Base-by-base conservation (phyloP, 208 protist genomes). In the Trypanosoma theileri region DNA sequence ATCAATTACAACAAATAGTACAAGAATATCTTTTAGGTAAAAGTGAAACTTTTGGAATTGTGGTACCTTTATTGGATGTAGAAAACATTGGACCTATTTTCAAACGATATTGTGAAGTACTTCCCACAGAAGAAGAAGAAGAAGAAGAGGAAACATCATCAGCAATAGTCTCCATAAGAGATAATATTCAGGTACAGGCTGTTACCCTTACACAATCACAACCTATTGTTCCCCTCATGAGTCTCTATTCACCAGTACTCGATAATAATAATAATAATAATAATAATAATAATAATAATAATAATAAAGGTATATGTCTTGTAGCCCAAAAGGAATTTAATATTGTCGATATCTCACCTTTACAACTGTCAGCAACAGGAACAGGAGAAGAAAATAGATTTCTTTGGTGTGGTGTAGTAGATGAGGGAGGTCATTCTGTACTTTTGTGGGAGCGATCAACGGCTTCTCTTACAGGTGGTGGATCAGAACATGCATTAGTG, bases 361-460 rank as follows among this genome's bases (percentile, higher is more conserved):
- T 76, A 45, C 46, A 68, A 9, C 44, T 73, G 28, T 48, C 57
- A 22, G 16, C 28, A 11, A 19, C 22, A 21, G 45, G 24, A 12
- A 64, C 58, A 11, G n/a, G n/a, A n/a, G n/a, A n/a, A n/a, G n/a
- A n/a, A n/a, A n/a, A n/a, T n/a, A 46, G 59, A 10, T 35, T 63
- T 21, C 28, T 66, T 11, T 70, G 74, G 68, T 13, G 63, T 50
- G 62, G 69, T 42, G 40, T 83, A 59, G 81, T 85, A 57, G 81
- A 66, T 75, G 74, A 75, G 16, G 76, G 72, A 51, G 73, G 83
- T 21, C 81, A 72, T 21, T 75, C 79, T 71, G 59, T 85, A n/a
- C 22, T 90, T 1, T 61, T 90, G 3, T 73, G 48, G 57, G 57
- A 74, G 41, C 21, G 44, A 0, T 52, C 21, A 13, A 17, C 46